Conservation (phyloP, 2,329 filamentous ascomycete genomes). For the Epichloe glyceriae region DNA sequence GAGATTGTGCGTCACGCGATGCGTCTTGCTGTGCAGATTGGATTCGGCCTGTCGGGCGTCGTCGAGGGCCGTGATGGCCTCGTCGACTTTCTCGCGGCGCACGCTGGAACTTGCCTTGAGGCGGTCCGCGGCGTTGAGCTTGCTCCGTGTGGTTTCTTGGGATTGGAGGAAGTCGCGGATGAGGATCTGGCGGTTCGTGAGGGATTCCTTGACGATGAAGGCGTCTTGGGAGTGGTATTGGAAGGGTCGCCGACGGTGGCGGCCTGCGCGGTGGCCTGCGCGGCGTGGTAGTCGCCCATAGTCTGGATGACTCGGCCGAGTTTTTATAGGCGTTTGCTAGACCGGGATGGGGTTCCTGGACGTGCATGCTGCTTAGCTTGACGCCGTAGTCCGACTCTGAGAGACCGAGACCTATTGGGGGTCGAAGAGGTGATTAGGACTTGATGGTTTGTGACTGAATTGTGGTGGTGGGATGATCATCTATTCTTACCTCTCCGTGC, state of each 20-base stretch:
- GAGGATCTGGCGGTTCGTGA: constrained; percentile 94
- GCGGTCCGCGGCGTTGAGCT: constrained; percentile 74
- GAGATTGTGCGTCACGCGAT: constrained; percentile 79
- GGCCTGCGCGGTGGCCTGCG: constrained; percentile 91
- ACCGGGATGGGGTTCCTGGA: constrained; percentile 81
- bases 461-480: background rate
- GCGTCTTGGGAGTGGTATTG: constrained; percentile 92
- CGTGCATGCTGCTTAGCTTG: constrained; percentile 73
- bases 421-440: background rate
- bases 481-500: constrained; percentile 61
- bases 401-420: constrained; percentile 61
- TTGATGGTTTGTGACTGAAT: background rate
- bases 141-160: constrained; percentile 71
- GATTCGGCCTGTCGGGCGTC: constrained; percentile 75
- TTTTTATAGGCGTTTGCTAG: constrained; percentile 81
- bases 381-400: constrained; percentile 88
- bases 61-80: constrained; percentile 82
- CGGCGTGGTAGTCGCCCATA: constrained; percentile 88
- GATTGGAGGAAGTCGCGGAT: constrained; percentile 87
- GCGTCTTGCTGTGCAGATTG: constrained; percentile 73
- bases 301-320: constrained; percentile 88
- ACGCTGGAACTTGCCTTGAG: constrained; percentile 80
- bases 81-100: constrained; percentile 88
- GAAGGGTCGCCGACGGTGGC: constrained; percentile 84
- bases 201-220: constrained; percentile 94